Percentiles rank a stretch among this genome's conserved stretches.
These are phyloP conservation scores for Metarhizium anisopliae DNA, from an alignment of 2,329 filamentous ascomycete genomes.

Conservation along the genomic window DNA sequence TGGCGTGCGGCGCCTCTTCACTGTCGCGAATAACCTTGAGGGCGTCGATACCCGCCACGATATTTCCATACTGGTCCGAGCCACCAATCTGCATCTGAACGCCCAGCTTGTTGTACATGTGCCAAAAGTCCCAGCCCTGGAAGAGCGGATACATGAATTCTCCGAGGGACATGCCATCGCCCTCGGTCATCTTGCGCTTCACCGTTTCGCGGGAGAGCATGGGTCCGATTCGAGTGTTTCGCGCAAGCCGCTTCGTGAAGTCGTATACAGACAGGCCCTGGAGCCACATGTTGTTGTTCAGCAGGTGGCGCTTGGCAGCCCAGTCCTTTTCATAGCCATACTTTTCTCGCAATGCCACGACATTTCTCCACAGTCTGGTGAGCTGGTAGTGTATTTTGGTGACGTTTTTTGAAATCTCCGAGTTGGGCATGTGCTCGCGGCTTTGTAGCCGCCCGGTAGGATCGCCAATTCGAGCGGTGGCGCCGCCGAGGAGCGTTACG, in stretches of 20 bases:
- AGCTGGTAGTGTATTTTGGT: constrained; percentile 62
- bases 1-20: constrained; percentile 35
- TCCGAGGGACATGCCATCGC: constrained; percentile 87
- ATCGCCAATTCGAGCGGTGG: constrained; percentile 71
- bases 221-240: constrained; percentile 66
- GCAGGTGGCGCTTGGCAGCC: constrained; percentile 57
- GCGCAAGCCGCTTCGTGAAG: constrained; percentile 65
- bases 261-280: constrained; percentile 63
- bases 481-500: constrained; percentile 61
- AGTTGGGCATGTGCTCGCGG: constrained; percentile 43
- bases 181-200: constrained; percentile 72
- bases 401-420: constrained; percentile 53
- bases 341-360: constrained; percentile 54
- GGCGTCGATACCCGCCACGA: constrained; percentile 78
- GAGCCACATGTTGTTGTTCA: constrained; percentile 84
- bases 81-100: constrained; percentile 87
- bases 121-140: constrained; percentile 96
- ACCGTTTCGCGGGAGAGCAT: constrained; percentile 90
- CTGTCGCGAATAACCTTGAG: constrained; percentile 64
- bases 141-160: constrained; percentile 91
- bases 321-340: constrained; percentile 56
- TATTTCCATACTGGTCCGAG: constrained; percentile 94
- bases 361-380: constrained; percentile 64
- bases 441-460: constrained; percentile 61
- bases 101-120: constrained; percentile 58